Evolutionary conservation across 225 moss, liverwort and hornwort genomes (phyloP), one percentile per base, ranked within the genome.

Genomic region (Sphagnum contortum): DNA sequence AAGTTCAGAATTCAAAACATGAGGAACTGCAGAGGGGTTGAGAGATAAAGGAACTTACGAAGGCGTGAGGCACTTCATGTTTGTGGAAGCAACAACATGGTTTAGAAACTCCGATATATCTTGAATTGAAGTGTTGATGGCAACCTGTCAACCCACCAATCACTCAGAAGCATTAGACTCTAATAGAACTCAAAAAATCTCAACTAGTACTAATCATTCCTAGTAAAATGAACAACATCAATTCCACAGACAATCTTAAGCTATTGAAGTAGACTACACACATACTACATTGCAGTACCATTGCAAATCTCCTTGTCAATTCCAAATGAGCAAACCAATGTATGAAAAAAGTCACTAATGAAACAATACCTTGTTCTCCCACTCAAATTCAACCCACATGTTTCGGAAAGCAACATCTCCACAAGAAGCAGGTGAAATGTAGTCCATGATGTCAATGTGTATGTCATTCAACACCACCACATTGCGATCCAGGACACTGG

Each of bases 371-470:
- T 95, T 95, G 68, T 95, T 95, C 76, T 95, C 95, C 95, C 95
- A 95, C 68, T 95, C 95, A 62, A 95, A 95, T 68, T 95, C 95
- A 10, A 92, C 95, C 95, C 95, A 95, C 95, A 95, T 95, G 54
- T 95, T 95, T 71, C 95, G 77, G 90, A 95, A 95, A 47, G 88
- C 86, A 53, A 95, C 95, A 65, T 95, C 95, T 6, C 92, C 84
- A 79, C 95, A 95, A n/a, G 95, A 95, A 50, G 95, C 95, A 49
- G 95, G 95, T 55, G 95, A 85, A 53, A 95, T 95, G 64, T 95
- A 95, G 79, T 95, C 95, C 95, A 95, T 95, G 55, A 95, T 95
- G 70, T 95, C 95, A 53, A 95, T 95, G 72, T 95, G 95, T 49
- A 95, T 92, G 64, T 95, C 95, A 71, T 95, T 95, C 65, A 95